phyloP scores from a whole-genome alignment of 257 asterid genomes.

The Verbascum thapsus region DNA sequence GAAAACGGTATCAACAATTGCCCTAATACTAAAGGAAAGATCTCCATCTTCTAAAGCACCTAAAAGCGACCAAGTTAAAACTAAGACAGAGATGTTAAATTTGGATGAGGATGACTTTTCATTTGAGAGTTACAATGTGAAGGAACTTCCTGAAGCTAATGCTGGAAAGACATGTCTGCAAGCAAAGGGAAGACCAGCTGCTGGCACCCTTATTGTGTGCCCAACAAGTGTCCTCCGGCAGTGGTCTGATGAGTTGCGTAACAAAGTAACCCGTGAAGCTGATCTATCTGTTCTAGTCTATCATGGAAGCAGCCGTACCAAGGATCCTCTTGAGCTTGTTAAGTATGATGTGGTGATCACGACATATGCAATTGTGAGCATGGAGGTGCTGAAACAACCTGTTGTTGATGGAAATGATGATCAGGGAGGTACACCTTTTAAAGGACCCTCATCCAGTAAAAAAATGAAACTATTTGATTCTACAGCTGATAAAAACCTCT shows the following conservation, averaged over 20 bases:
- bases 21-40: slow-evolving; percentile 89
- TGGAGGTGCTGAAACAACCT: slow-evolving; percentile 99
- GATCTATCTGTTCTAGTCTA: slow-evolving; percentile 83
- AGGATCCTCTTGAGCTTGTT: slow-evolving; percentile 84
- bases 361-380: slow-evolving; percentile 96
- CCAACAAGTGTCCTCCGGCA: slow-evolving; percentile 99
- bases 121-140: slow-evolving; percentile 34
- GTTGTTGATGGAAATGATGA: slow-evolving; percentile 72
- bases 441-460: slow-evolving; percentile 49
- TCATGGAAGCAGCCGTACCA: slow-evolving; percentile 88
- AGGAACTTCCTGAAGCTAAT: slow-evolving; percentile 39
- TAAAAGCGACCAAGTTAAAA: slow-evolving; percentile 40
- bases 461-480: slow-evolving; percentile 49
- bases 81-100: slow-evolving; percentile 71
- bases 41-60: slow-evolving; percentile 60
- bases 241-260: slow-evolving; percentile 91
- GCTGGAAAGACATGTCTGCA: slow-evolving; percentile 36
- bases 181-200: slow-evolving; percentile 79
- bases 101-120: slow-evolving; percentile 83
- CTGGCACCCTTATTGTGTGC: slow-evolving; percentile 95
- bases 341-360: slow-evolving; percentile 93
- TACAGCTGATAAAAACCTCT: slow-evolving; percentile 39
- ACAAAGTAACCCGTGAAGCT: slow-evolving; percentile 80
- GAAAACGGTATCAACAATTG: slow-evolving; percentile 91
- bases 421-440: slow-evolving; percentile 40